Percentiles rank a stretch among this genome's conserved stretches.
Conservation (phyloP, 768 basidiomycete genomes). For the Phanerochaete carnosa region DNA sequence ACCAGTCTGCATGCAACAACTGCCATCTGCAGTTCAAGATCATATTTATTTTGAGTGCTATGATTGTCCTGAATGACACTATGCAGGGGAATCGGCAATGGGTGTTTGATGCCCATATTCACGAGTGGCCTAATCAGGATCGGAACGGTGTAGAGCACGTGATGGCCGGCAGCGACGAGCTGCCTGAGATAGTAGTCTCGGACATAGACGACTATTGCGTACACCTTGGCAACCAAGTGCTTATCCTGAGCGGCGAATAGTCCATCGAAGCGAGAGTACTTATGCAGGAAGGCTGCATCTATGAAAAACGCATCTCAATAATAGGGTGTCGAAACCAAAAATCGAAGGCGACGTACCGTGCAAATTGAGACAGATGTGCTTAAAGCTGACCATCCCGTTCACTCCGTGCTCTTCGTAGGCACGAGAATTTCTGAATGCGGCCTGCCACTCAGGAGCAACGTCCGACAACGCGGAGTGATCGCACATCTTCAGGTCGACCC, state of each 20-base stretch:
- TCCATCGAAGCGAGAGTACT: conserved; percentile 22
- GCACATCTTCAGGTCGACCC: conserved; percentile 22
- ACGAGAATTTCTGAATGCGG: conserved; percentile 3
- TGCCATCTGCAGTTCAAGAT: too few species aligned
- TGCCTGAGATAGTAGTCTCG: conserved; percentile 18
- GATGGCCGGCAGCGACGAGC: conserved; percentile 13
- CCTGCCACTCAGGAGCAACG: not conserved
- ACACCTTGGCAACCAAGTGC: conserved; percentile 16
- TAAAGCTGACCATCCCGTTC: conserved; percentile 12
- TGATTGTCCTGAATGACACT: too few species aligned
- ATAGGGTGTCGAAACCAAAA: not conserved
- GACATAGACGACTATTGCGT: conserved; percentile 20
- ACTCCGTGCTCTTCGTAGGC: conserved; percentile 14
- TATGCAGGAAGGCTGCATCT: conserved; percentile 21
- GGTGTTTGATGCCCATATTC: too few species aligned
- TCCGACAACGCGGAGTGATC: conserved; percentile 4
- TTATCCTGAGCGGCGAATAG: conserved; percentile 9
- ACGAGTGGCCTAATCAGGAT: conserved; percentile 9
- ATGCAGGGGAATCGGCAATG: too few species aligned
- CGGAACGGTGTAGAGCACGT: conserved; percentile 24
- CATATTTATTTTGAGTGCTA: too few species aligned
- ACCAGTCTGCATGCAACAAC: too few species aligned
- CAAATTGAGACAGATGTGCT: conserved; percentile 24
- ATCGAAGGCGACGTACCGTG: conserved; percentile 10
- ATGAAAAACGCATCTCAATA: not conserved